Evolutionary conservation across 2,329 filamentous ascomycete genomes (phyloP), one percentile per base, ranked within the genome.

Genomic region (Phoma sp.): DNA sequence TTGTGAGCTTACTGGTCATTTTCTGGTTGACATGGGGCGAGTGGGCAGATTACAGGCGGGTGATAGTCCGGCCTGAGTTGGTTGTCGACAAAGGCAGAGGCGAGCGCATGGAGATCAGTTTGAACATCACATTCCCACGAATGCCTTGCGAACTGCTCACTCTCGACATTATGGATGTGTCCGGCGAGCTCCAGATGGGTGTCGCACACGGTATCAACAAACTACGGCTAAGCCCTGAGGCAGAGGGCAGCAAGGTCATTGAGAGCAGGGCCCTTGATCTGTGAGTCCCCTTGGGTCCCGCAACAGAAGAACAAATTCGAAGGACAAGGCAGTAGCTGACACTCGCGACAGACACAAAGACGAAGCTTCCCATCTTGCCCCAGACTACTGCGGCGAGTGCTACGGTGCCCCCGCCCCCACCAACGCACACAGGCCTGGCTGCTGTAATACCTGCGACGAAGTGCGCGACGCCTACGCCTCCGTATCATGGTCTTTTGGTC

Each of bases 141-240:
- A 85, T 99, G 64, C 95, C 95, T 9, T 99, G 95, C 79, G 93
- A 98, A 77, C 86, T 99, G 45, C 82, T 98, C 62, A 97, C 95
- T 11, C 87, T 99, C 67, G 95, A 99, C 75, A 93, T 99, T 51
- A 99, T 99, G 95, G 95, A 99, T 78, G 93, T 98, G 21, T 96
- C 92, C 18, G 95, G 95, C 60, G 95, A 99, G 77, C 90, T 97
- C 72, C 95, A 99, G 76, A 91, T 93, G 66, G 95, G 93, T 46
- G 90, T 99, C 53, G 88, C 92, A 75, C 92, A 97, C 72, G 95
- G 95, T 38, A 86, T 99, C 59, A 91, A 87, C 78, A 98, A 97
- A 80, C 90, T 97, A 58, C 88, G 95, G 57, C 83, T 99, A 57
- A 81, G 84, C 59, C 81, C 92, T 20, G 81, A 83, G 64, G 80